Conservation (phyloP, 495 filamentous ascomycete species). For the Aspergillus mulundensis region DNA sequence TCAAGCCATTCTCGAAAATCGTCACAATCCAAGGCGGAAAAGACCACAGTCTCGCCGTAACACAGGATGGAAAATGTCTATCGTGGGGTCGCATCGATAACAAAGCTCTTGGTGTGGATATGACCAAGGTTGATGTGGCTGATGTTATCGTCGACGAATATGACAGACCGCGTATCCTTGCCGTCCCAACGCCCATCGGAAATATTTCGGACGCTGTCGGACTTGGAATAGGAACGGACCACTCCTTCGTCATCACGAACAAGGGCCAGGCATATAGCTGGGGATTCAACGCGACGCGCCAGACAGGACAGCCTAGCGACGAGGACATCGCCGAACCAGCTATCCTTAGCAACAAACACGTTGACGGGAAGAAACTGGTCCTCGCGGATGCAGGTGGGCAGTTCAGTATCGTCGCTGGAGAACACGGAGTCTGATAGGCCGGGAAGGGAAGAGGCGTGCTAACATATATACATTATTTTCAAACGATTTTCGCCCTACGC, state of each 20-base stretch:
- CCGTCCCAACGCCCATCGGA: not conserved
- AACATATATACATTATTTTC: no score
- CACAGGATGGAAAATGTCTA: not conserved
- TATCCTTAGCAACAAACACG: not conserved
- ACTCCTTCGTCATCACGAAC: conserved; percentile 12
- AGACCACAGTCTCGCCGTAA: conserved; percentile 14
- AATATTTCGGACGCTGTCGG: not conserved
- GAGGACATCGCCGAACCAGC: not conserved
- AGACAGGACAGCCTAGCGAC: conserved; percentile 10
- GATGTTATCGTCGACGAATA: conserved; percentile 2
- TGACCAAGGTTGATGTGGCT: not conserved
- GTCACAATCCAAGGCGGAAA: conserved; percentile 9
- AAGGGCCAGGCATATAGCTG: conserved; percentile 12
- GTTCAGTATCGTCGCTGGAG: conserved; percentile 10
- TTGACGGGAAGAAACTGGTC: conserved; percentile 8
- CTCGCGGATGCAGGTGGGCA: conserved; percentile 5
- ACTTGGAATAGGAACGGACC: conserved; percentile 5
- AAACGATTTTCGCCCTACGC: no score
- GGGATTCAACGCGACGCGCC: conserved; percentile 11
- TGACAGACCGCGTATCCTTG: conserved; percentile 7
- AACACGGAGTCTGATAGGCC: not conserved
- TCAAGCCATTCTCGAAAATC: not conserved
- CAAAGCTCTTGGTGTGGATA: conserved; percentile 8
- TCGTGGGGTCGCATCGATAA: conserved; percentile 18
- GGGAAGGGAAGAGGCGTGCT: no score